A percentile compares a stretch with the other conserved stretches of the same genome.
Evolutionary conservation across 2,329 filamentous ascomycete species (phyloP).

Genomic region (Cladosporium oxysporum): DNA sequence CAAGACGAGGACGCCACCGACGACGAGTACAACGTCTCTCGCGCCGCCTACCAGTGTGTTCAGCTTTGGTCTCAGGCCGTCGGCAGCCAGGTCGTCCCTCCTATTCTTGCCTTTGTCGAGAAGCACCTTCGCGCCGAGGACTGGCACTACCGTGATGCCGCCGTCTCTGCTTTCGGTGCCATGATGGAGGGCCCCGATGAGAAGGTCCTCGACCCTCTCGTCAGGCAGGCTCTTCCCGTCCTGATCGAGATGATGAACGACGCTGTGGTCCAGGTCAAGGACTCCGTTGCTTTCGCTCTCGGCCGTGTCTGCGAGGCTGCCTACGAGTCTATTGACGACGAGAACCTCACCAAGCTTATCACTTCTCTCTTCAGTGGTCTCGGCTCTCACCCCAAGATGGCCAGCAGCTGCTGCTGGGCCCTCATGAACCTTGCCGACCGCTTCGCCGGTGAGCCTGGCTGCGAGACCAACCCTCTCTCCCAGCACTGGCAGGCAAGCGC

Average conservation of each 20-base stretch:
- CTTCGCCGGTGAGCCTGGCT: slow-evolving; percentile 84
- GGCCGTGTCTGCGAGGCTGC: slow-evolving; percentile 95
- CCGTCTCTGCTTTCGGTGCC: slow-evolving; percentile 93
- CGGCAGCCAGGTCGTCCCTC: slow-evolving; percentile 76
- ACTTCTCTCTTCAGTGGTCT: slow-evolving; percentile 86
- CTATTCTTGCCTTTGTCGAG: slow-evolving; percentile 90
- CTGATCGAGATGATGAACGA: slow-evolving; percentile 94
- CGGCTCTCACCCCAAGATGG: slow-evolving; percentile 92
- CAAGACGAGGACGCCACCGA: slow-evolving; percentile 97
- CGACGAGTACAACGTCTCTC: slow-evolving; percentile 95
- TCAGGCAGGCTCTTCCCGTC: slow-evolving; percentile 91
- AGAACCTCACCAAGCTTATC: slow-evolving; percentile 83
- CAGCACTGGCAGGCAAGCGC: slow-evolving; percentile 93
- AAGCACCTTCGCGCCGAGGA: slow-evolving; percentile 84
- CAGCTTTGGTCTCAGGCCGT: slow-evolving; percentile 95
- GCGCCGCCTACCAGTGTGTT: slow-evolving; percentile 93
- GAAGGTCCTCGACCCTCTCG: slow-evolving; percentile 85
- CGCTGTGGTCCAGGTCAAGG: slow-evolving; percentile 82
- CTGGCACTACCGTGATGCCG: slow-evolving; percentile 93
- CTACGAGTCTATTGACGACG: slow-evolving; percentile 85
- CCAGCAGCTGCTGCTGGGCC: slow-evolving; percentile 97
- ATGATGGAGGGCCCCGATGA: slow-evolving; percentile 99
- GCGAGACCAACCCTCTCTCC: slow-evolving; percentile 78
- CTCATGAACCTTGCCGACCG: slow-evolving; percentile 97
- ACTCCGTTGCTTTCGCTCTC: slow-evolving; percentile 93